Evolutionary conservation across 2,329 filamentous ascomycete species (phyloP).

Genomic region (Capronia epimyces): DNA sequence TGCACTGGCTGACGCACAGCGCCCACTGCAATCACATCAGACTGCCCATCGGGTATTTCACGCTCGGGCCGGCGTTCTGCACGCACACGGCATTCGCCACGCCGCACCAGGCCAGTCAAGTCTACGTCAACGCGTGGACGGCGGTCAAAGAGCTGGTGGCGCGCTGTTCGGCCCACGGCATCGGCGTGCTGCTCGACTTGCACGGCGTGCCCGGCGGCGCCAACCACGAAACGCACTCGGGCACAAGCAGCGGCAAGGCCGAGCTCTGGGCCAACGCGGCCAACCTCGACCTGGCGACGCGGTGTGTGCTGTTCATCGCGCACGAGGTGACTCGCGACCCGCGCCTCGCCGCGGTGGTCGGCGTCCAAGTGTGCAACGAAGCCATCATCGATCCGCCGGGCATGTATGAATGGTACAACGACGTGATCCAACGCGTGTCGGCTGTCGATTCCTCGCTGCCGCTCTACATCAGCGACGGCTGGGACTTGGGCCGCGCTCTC

Average conservation of each 20-base stretch:
- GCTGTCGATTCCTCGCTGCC: slow-evolving; percentile 48
- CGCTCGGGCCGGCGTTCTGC: slow-evolving; percentile 49
- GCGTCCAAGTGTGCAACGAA: slow-evolving; percentile 57
- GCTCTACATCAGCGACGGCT: slow-evolving; percentile 55
- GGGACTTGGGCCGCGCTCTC: slow-evolving; percentile 47
- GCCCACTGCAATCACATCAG: slow-evolving; percentile 54
- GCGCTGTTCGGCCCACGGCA: slow-evolving; percentile 44
- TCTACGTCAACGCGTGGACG: slow-evolving; percentile 52
- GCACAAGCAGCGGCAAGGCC: slow-evolving; percentile 48
- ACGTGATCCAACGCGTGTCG: slow-evolving; percentile 44
- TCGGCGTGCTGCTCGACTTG: slow-evolving; percentile 55
- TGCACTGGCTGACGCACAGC: slow-evolving; percentile 49
- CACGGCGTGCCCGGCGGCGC: slow-evolving; percentile 56
- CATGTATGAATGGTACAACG: slow-evolving; percentile 56
- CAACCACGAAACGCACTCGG: slow-evolving; percentile 52
- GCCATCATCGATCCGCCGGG: slow-evolving; percentile 46
- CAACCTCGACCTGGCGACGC: slow-evolving; percentile 44
- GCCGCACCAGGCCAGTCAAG: slow-evolving; percentile 34
- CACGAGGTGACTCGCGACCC: slow-evolving; percentile 37
- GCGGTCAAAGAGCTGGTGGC: slow-evolving; percentile 45
- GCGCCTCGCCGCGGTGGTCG: slow-evolving; percentile 42
- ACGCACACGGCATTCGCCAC: slow-evolving; percentile 48
- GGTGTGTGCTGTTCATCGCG: slow-evolving; percentile 48
- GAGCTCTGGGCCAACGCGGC: slow-evolving; percentile 46
- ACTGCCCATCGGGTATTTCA: slow-evolving; percentile 58